Percentiles rank a stretch among this genome's conserved stretches.
phyloP scores from a whole-genome alignment of 2,329 filamentous ascomycete species.

The Xylaria polymorpha region DNA sequence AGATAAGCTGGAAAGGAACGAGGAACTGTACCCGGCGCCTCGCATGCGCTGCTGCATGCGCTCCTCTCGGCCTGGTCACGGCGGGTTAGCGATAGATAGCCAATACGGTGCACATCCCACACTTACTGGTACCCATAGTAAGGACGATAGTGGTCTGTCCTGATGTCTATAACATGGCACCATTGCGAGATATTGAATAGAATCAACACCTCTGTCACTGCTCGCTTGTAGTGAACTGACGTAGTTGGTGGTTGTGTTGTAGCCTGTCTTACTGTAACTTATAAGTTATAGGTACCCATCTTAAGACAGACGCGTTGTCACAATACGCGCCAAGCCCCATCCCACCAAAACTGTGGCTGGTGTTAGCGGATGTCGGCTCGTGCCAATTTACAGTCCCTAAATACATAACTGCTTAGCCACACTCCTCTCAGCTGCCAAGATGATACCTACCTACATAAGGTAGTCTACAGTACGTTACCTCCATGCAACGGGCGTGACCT shows the following conservation, averaged over 20 bases:
- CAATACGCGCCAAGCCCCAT: constrained; percentile 30
- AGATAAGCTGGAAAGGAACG: background rate
- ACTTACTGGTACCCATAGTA: constrained; percentile 53
- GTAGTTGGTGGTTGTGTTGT: constrained; percentile 8
- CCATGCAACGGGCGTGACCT: too few species aligned
- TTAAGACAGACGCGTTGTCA: constrained; percentile 30
- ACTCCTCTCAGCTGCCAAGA: background rate
- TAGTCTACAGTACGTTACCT: too few species aligned
- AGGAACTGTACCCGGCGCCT: constrained; percentile 67
- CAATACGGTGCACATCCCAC: background rate
- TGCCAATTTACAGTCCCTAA: background rate
- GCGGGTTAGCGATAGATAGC: constrained; percentile 26
- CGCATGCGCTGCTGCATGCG: constrained; percentile 73
- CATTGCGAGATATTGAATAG: constrained; percentile 17
- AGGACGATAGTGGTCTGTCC: background rate
- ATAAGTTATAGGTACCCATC: background rate
- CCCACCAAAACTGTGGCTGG: constrained; percentile 34
- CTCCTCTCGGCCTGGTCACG: constrained; percentile 65
- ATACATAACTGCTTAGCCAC: background rate
- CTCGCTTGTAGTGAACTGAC: background rate
- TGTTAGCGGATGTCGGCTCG: background rate
- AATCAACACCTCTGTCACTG: background rate
- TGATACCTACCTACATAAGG: too few species aligned
- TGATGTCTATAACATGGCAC: background rate
- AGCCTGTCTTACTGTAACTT: too few species aligned